Conservation (phyloP, 768 basidiomycete genomes). For the Sarcodon aspratus region DNA sequence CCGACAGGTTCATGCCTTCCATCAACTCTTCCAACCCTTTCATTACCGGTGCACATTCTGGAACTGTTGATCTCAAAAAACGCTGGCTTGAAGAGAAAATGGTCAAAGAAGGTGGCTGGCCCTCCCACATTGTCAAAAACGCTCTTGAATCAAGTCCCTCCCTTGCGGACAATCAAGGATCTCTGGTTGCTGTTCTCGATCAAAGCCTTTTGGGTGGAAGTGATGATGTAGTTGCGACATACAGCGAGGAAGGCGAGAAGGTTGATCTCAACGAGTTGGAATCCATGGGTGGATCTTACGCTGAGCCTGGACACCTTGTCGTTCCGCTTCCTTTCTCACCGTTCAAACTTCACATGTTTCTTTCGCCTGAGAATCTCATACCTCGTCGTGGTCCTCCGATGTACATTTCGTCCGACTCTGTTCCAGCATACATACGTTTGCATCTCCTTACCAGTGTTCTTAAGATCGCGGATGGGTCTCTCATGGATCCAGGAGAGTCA, state of each 20-base stretch:
- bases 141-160: slow-evolving; percentile 23
- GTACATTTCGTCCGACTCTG: slow-evolving; percentile 57
- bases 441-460: slow-evolving; percentile 66
- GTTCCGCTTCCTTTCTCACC: slow-evolving; percentile 57
- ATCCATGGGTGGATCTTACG: slow-evolving; percentile 36
- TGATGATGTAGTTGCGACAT: too few relatives aligned
- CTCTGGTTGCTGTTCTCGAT: slow-evolving; percentile 45
- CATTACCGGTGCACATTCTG: slow-evolving; percentile 52
- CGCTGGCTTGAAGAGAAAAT: slow-evolving; percentile 78
- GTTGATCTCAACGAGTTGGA: slow-evolving; percentile 20
- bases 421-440: slow-evolving; percentile 74
- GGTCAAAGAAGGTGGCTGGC: slow-evolving; percentile 78
- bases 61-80: slow-evolving; percentile 48
- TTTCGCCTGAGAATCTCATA: slow-evolving; percentile 33
- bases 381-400: slow-evolving; percentile 50
- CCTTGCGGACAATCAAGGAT: slow-evolving; percentile 36
- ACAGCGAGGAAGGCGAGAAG: slow-evolving; percentile 11
- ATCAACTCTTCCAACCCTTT: slow-evolving; percentile 62
- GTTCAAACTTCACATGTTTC: slow-evolving; percentile 55
- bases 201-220: slow-evolving; percentile 37
- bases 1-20: slow-evolving; percentile 52
- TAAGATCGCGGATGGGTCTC: slow-evolving; percentile 36
- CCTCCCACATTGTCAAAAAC: slow-evolving; percentile 54
- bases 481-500: slow-evolving; percentile 58
- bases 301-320: slow-evolving; percentile 34